phyloP scores from a whole-genome alignment of 108 stramenopile species.

The Skeletonema costatum region DNA sequence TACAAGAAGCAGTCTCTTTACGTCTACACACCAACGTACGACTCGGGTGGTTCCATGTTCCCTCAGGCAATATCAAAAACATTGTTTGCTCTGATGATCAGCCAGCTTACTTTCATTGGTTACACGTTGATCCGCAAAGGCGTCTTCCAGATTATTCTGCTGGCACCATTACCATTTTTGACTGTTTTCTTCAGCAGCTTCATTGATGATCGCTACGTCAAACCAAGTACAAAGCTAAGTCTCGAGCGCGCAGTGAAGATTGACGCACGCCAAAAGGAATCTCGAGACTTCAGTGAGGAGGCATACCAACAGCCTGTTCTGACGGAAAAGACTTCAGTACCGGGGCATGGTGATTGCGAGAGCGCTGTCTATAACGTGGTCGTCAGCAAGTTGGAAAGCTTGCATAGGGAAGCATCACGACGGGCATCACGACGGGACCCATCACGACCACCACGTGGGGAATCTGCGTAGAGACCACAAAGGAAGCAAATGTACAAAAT shows the following conservation, averaged over 20 bases:
- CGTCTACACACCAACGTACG: conserved; percentile 65
- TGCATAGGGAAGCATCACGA: not conserved
- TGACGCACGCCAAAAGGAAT: conserved; percentile 63
- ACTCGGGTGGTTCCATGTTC: conserved; percentile 58
- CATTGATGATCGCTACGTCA: conserved; percentile 64
- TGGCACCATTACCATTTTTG: conserved; percentile 75
- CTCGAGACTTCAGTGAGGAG: conserved; percentile 65
- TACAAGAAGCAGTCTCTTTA: conserved; percentile 66
- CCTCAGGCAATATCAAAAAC: conserved; percentile 69
- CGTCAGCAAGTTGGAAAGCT: conserved; percentile 17
- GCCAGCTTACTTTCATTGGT: conserved; percentile 84
- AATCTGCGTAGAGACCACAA: not conserved
- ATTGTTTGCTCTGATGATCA: conserved; percentile 78
- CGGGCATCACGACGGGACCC: not conserved
- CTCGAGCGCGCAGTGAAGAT: conserved; percentile 87
- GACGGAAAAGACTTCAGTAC: conserved; percentile 60
- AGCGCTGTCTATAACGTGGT: conserved; percentile 13
- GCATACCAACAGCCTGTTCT: conserved; percentile 89
- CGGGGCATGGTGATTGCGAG: conserved; percentile 41
- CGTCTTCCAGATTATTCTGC: conserved; percentile 48
- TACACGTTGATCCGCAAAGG: conserved; percentile 74
- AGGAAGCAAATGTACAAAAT: not conserved
- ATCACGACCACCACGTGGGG: not conserved
- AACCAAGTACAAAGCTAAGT: conserved; percentile 69
- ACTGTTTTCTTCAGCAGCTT: conserved; percentile 68